Percentiles rank a stretch among this genome's conserved stretches.
phyloP scores from a whole-genome alignment of 2,329 filamentous ascomycete species.

The Alternaria angustiovoidea region DNA sequence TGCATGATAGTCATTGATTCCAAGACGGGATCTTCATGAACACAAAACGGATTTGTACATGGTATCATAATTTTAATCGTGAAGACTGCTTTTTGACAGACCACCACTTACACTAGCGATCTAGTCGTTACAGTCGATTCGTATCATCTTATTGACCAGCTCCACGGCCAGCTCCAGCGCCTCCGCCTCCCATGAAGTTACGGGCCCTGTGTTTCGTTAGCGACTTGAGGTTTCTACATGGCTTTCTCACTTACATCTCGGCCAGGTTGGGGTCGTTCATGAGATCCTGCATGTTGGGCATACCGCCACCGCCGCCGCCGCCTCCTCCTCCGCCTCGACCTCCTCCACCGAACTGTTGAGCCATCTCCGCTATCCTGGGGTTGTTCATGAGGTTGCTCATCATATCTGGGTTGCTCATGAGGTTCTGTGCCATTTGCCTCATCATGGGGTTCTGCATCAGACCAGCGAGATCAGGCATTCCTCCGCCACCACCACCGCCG shows the following conservation, averaged over 20 bases:
- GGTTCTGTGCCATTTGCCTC: constrained; percentile 91
- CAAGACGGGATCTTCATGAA: not conserved
- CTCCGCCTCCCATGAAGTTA: constrained; percentile 68
- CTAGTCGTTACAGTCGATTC: constrained; percentile 5
- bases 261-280: constrained; percentile 94
- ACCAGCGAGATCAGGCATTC: constrained; percentile 83
- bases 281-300: constrained; percentile 84
- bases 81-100: not conserved
- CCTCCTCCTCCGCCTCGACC: constrained; percentile 58
- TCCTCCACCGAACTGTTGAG: constrained; percentile 69
- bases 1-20: constrained; percentile 1
- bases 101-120: not conserved
- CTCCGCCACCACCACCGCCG: constrained; percentile 73
- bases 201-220: constrained; percentile 60
- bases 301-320: constrained; percentile 77
- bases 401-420: constrained; percentile 96
- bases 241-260: constrained; percentile 76
- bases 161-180: constrained; percentile 30
- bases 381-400: constrained; percentile 95
- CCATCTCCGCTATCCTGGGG: constrained; percentile 87
- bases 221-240: not conserved
- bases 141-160: constrained; percentile 27
- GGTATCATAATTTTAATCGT: constrained; percentile 44
- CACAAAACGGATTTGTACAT: constrained; percentile 20
- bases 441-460: constrained; percentile 87